Conservation (phyloP, 108 stramenopile genomes). For the Nitzschia inconspicua region DNA sequence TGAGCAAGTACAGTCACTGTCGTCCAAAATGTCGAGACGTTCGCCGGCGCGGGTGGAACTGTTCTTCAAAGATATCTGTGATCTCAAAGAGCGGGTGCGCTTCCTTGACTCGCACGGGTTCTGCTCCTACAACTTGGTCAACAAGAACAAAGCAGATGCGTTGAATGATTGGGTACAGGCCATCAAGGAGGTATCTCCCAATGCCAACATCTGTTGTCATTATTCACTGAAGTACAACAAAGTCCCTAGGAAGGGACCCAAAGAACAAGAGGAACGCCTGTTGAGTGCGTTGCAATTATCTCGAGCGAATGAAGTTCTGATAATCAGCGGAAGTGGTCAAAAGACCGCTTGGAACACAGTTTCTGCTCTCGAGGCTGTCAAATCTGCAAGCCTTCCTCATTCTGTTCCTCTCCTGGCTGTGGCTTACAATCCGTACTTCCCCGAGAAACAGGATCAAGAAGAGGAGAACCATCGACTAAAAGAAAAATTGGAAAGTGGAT, state of each 20-base stretch:
- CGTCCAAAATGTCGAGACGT: not conserved
- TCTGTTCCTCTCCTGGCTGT: too few relatives aligned
- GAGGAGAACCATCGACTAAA: constrained; percentile 22
- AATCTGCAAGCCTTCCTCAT: too few relatives aligned
- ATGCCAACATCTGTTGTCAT: constrained; percentile 24
- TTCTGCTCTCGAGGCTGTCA: not conserved
- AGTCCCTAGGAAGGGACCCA: constrained; percentile 6
- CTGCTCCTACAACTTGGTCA: constrained; percentile 42
- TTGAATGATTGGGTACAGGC: constrained; percentile 21
- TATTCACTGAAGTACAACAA: constrained; percentile 43
- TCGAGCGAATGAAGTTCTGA: constrained; percentile 15
- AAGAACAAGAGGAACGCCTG: not conserved
- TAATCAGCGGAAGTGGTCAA: constrained; percentile 27
- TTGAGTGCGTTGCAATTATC: not conserved
- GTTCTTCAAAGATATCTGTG: constrained; percentile 35
- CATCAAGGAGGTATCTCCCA: constrained; percentile 14
- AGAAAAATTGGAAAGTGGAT: constrained; percentile 22
- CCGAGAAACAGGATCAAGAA: constrained; percentile 13
- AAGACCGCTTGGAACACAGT: constrained; percentile 18
- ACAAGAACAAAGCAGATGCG: constrained; percentile 40
- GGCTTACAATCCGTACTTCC: constrained; percentile 46
- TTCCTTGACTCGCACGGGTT: constrained; percentile 26
- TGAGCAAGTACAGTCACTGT: not conserved
- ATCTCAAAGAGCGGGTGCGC: constrained; percentile 29
- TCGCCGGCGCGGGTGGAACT: constrained; percentile 32